Base-by-base conservation (phyloP, 352 stramenopile genomes). In the Thalassiosira mediterranea region DNA sequence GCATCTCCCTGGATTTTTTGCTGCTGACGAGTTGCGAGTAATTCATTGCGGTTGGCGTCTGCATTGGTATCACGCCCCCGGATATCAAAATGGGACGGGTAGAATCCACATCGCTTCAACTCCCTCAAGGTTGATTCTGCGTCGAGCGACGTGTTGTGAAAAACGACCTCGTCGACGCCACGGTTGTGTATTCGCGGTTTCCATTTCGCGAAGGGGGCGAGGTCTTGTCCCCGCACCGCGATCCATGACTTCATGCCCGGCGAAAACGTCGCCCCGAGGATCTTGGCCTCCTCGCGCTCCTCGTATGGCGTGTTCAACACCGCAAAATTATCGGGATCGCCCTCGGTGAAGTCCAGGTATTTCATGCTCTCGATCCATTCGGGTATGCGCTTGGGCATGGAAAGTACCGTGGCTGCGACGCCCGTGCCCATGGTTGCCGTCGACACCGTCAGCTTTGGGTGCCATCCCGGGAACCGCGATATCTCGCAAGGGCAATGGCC, bases 171-270 rank as follows among this genome's bases (percentile, higher is more conserved):
- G 10, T 10, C 10, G n/a, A 2, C 25, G 5, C 42, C 42, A n/a
- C 42, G 19, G 25, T 49, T 49, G 25, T 49, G 42, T 11, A 49
- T 10, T 10, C 10, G 5, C 3, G 42, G 42, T 25, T 49, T n/a
- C 3, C 3, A 49, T 19, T 49, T 49, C 2, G 42, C 10, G 25
- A 49, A 49, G 19, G 42, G 42, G 4, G 19, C n/a, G 5, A 49
- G 42, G 25, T 49, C 10, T 11, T 3, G 19, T 19, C 3, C 10
- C n/a, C n/a, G 42, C 5, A 19, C 42, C 4, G 25, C 42, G 10
- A 49, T 49, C 42, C 42, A 49, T 19, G 19, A 25, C 10, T 49
- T 49, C 42, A 49, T 49, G n/a, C 42, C 42, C 10, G 42, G 42
- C 5, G 42, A 49, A 19, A 25, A 49, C n/a, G 19, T 19, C 4